These are phyloP conservation scores for Graphilbum sp. DNA, from an alignment of 2,329 filamentous ascomycete species.

Conservation along the genomic window DNA sequence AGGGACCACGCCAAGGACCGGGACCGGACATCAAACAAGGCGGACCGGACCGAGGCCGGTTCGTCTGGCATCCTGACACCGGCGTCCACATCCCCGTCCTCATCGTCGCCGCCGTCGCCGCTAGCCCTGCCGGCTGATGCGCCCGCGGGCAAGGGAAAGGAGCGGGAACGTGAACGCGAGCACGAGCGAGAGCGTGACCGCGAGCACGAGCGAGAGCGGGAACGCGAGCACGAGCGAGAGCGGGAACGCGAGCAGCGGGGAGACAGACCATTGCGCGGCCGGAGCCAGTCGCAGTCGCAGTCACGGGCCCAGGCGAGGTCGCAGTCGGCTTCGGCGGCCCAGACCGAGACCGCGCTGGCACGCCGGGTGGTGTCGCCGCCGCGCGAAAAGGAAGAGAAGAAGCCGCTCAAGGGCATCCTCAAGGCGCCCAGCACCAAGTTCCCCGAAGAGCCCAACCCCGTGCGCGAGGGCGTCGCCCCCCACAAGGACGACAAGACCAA, in stretches of 20 bases:
- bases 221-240: not conserved
- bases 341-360: too few species aligned
- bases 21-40: not conserved
- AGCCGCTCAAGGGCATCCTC: conserved; percentile 72
- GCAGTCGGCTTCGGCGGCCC: too few species aligned
- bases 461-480: conserved; percentile 84
- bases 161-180: not conserved
- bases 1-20: not conserved
- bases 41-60: not conserved
- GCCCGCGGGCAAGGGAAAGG: conserved; percentile 1
- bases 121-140: conserved; percentile 16
- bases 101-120: conserved; percentile 7
- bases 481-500: conserved; percentile 69
- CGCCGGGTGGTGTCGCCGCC: conserved; percentile 57
- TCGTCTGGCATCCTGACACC: conserved; percentile 9
- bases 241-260: not conserved
- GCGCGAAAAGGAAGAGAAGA: conserved; percentile 21
- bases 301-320: too few species aligned
- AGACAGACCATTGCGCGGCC: not conserved
- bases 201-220: too few species aligned
- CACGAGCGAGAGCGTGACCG: not conserved
- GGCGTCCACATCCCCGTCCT: conserved; percentile 8
- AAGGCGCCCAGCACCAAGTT: conserved; percentile 71
- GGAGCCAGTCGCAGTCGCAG: conserved; percentile 1
- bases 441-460: conserved; percentile 67